Base-by-base conservation (phyloP, 1,284 basidiomycete genomes). In the Trichosporon sp. region DNA sequence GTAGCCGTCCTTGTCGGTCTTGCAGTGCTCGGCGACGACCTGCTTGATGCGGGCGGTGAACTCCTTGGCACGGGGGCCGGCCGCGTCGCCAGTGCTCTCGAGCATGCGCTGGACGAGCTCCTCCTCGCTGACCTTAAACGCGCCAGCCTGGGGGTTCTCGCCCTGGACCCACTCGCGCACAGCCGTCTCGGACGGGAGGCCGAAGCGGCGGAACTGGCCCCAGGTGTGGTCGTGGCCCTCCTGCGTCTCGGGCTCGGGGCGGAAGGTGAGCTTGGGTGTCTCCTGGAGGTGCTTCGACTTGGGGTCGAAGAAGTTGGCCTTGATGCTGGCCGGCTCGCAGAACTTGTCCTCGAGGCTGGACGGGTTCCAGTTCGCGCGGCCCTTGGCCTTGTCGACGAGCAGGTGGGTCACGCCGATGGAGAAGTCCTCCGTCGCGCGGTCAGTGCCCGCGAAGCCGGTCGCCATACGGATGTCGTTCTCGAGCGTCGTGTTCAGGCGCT, bases 371-470 rank as follows among this genome's bases (percentile, higher is more conserved):
- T 75, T 68, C 59, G 81, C 76, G 48, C 78, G 76, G 21, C 77
- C 78, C 76, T 79, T 84, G 68, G 77, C 82, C 81, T 91, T 93
- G n/a, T 90, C 84, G 61, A 91, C 83, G 38, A 98, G 84, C 35
- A 93, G 88, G 63, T 90, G 88, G 14, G 86, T 89, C 46, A 97
- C 91, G 35, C 95, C 95, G 21, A 88, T 90, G 69, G 86, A 79
- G 84, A 98, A 97, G 85, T 98, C 95, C 32, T 90, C 87, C 78
- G 88, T 92, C 46, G 89, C 91, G 72, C 89, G 90, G 78, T 80
- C 79, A 19, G 71, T 66, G 8, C 78, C 78, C 40, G 74, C 71
- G 51, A 79, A 80, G 37, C 75, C 76, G 37, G 76, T 78, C 4
- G 78, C 77, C 79, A 82, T 81, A 54, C 75, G 71, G 56, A 80